Evolutionary conservation across 768 basidiomycete genomes (phyloP), one percentile per base, ranked within the genome.

Genomic region (Boletus patriciae): DNA sequence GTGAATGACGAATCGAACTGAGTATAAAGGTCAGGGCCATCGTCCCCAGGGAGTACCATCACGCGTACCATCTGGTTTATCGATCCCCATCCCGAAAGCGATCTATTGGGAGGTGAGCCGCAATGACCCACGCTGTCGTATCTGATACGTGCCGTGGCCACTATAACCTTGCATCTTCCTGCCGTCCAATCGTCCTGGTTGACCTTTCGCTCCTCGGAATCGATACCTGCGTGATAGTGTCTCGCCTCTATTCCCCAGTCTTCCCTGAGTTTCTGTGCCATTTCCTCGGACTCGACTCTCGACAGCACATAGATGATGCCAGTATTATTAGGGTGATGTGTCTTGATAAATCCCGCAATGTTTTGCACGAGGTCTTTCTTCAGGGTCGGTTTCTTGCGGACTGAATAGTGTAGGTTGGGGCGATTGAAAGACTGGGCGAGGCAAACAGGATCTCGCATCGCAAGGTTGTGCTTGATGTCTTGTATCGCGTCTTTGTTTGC

Each of bases 11-110:
- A 86, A 96, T 60, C 94, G 89, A 8, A 96, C 94, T 93, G 43
- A 29, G 44, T 59, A 58, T 47, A 31, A n/a, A 37, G 4, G 38
- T 63, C 36, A 67, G 25, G 15, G 2, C 13, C 15, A 47, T 43
- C 36, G 29, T 40, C 8, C 13, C 3, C 42, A 9, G 11, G 19
- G 12, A 29, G 46, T 27, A 27, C 57, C 10, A 13, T 49, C 23
- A 34, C 21, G 10, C 75, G 59, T 69, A 88, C 88, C 89, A 63
- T 91, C 82, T 6, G 85, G 71, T 70, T 95, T 94, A 72, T 95
- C 92, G 48, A 96, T 92, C 1, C 96, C 95, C 94, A 98, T 98
- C 12, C 96, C 96, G 70, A 98, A 98, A 0, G 94, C 94, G 61
- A 94, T 85, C 93, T 94, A 65, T 34, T 23, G 38, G 50, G 58